Base-by-base conservation (phyloP, 148 eudicot species). In the Camellia sinensis region DNA sequence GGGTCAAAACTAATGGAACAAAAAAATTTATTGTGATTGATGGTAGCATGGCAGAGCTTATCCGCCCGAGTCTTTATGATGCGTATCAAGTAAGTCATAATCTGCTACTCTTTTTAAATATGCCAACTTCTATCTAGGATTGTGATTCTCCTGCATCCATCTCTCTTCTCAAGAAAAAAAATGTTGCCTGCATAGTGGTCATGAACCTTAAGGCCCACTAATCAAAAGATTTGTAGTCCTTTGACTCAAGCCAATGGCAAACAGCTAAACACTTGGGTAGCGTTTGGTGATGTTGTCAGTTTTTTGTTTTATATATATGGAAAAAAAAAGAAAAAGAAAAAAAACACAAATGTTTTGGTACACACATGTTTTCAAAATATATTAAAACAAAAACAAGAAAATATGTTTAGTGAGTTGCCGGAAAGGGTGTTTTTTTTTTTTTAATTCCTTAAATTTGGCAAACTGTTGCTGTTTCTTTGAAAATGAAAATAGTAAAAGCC, bases 11-110 rank as follows among this genome's bases (percentile, higher is more conserved):
- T 48, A 96, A 96, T 68, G 97, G 99, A 62, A 89, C 99, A 10
- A 96, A 94, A 52, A 96, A 91, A 74, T 94, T 92, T 66, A 74
- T 96, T 61, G 99, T 96, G 77, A 83, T 96, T 79, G 99, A 92
- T 86, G 99, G 99, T 40, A 96, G 99, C 89, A 94, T 96, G 99
- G 90, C 99, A 63, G 99, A 94, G 83, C 94, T 96, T 80, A 96
- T 96, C 61, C 95, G 97, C 53, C 99, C 99, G 4, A 96, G 99
- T 88, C 91, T 96, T 5, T 94, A 96, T 77, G 98, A 76, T 79
- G 97, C 97, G 80, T 94, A 94, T 84, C 99, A 96, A 86, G 99
- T 94, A 83, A 79, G 86, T 69, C 40, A 19, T 40, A 56, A n/a
- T 52, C 54, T 19, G 40, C 48, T 73, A 60, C 67, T 13, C 12